Percentiles rank a stretch among this genome's conserved stretches.
phyloP scores from a whole-genome alignment of 768 basidiomycete genomes.

The Baorangia bicolor region DNA sequence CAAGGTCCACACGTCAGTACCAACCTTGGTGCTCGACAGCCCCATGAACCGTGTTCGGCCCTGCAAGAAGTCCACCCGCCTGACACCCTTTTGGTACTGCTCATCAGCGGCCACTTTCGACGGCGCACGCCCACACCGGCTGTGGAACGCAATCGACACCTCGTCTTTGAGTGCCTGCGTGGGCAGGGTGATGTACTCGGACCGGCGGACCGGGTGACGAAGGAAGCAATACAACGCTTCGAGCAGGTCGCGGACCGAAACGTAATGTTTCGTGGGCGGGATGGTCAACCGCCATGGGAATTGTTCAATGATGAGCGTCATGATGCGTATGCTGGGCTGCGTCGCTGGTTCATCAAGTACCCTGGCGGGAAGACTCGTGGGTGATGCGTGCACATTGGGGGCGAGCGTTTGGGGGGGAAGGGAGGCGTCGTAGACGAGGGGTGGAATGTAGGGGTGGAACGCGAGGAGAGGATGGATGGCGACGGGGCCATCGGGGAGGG shows the following conservation, averaged over 20 bases:
- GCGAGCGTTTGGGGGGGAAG: constrained; percentile 20
- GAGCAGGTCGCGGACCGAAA: constrained; percentile 51
- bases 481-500: constrained; percentile 27
- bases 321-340: constrained; percentile 26
- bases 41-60: constrained; percentile 48
- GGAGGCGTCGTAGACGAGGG: constrained; percentile 23
- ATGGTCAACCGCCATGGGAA: constrained; percentile 38
- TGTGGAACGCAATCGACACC: constrained; percentile 44
- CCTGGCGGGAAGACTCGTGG: constrained; percentile 19
- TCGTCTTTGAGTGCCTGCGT: constrained; percentile 32
- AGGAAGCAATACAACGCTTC: constrained; percentile 43
- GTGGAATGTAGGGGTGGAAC: constrained; percentile 24
- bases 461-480: constrained; percentile 32
- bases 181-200: constrained; percentile 41
- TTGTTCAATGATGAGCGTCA: constrained; percentile 30
- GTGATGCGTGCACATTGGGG: constrained; percentile 28
- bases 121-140: constrained; percentile 37
- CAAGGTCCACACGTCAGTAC: constrained; percentile 37
- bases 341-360: constrained; percentile 33
- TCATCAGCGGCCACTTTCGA: constrained; percentile 32
- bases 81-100: constrained; percentile 49
- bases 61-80: constrained; percentile 54
- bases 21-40: constrained; percentile 37
- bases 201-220: constrained; percentile 37
- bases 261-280: constrained; percentile 22